These are phyloP conservation scores for Lycium barbarum DNA, from an alignment of 257 asterid genomes.

Conservation along the genomic window DNA sequence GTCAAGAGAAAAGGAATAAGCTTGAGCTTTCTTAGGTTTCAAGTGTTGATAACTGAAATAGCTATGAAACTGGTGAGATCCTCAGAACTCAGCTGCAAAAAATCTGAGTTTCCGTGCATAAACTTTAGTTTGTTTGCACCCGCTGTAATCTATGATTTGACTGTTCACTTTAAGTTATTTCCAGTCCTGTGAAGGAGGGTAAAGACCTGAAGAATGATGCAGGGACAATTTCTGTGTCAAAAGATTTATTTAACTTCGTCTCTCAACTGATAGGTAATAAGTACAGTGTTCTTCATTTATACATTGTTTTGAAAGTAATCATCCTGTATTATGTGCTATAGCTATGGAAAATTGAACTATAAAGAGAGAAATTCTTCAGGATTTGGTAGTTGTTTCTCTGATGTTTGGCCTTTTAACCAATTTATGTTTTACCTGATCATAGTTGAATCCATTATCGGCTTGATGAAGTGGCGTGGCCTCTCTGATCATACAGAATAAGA, in stretches of 20 bases:
- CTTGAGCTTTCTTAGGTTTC: neutral
- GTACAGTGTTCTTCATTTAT: neutral
- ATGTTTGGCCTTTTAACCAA: neutral
- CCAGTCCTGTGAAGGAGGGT: no score
- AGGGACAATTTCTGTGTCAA: neutral
- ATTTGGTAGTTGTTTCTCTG: conserved; percentile 6
- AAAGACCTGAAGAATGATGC: neutral
- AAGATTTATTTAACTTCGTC: neutral
- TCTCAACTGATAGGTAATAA: neutral
- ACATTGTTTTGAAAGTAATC: neutral
- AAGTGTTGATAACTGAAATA: neutral
- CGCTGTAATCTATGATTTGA: no score
- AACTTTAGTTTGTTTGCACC: neutral
- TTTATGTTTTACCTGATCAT: conserved; percentile 8
- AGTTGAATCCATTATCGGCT: conserved; percentile 22
- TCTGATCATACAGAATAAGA: conserved; percentile 76
- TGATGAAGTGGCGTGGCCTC: conserved; percentile 61
- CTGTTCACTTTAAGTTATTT: no score
- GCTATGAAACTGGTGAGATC: no score
- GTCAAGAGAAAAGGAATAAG: neutral
- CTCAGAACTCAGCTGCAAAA: neutral
- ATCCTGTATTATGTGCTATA: neutral
- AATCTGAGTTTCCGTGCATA: neutral
- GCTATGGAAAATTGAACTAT: no score
- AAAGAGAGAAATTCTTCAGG: neutral